Base-by-base conservation (phyloP, 2,329 filamentous ascomycete genomes). In the Dactylella cylindrospora region DNA sequence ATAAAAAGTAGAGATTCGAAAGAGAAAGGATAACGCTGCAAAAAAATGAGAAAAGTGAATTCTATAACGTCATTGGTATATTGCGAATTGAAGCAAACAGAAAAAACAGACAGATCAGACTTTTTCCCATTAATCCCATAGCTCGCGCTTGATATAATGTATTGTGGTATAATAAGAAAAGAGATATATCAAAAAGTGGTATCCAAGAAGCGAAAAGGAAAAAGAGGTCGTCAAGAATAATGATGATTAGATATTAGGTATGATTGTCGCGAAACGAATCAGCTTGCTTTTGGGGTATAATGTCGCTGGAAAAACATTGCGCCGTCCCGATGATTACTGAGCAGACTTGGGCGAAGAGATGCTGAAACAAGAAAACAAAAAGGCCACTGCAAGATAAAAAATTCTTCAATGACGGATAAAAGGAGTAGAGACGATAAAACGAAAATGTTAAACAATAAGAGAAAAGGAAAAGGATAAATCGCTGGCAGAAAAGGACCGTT, bases 301-400 rank as follows among this genome's bases (percentile, higher is more conserved):
- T 45, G 49, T 62, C 57, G 57, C 57, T 62, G 49, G 49, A 62
- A 62, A 52, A 54, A 62, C 47, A 62, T 53, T 49, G 57, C 49
- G 49, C 57, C 57, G 57, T 62, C 57, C 57, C 57, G 57, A 54
- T 62, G 57, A 60, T 40, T 50, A n/a, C n/a, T n/a, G n/a, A n/a
- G n/a, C n/a, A n/a, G n/a, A n/a, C n/a, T n/a, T n/a, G n/a, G n/a
- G n/a, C n/a, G n/a, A n/a, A n/a, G n/a, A n/a, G 47, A 50, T 39
- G 13, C 43, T 49, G 51, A 49, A 55, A n/a, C n/a, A 45, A 41
- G 20, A 23, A 50, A 41, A 49, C 39, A 32, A 53, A n/a, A n/a
- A n/a, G n/a, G n/a, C n/a, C n/a, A n/a, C n/a, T n/a, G 36, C 44
- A 43, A 43, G 52, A 36, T 49, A 44, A 44, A 49, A 60, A 51